These are phyloP conservation scores for Boletus fagicola DNA, from an alignment of 768 basidiomycete species.

Conservation along the genomic window DNA sequence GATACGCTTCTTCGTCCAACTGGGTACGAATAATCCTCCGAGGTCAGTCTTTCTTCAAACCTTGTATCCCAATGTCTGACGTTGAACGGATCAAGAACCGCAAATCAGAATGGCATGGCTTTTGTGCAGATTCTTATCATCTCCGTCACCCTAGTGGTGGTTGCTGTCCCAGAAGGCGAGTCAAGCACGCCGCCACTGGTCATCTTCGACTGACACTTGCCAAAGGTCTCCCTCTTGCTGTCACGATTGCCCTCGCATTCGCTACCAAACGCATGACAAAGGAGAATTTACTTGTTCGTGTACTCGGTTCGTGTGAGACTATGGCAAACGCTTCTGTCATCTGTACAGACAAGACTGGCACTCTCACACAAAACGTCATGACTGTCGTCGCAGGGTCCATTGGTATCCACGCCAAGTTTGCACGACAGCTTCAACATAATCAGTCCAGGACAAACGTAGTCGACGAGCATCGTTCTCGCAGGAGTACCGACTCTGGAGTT, in stretches of 20 bases:
- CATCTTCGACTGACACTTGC: neutral
- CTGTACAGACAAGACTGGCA: constrained; percentile 96
- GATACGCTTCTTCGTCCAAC: constrained; percentile 93
- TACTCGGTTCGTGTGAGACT: constrained; percentile 95
- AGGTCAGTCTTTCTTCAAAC: constrained; percentile 40
- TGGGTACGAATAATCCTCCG: constrained; percentile 57
- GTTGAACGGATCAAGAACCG: constrained; percentile 41
- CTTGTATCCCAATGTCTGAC: constrained; percentile 5
- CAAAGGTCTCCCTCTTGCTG: constrained; percentile 87
- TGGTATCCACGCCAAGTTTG: constrained; percentile 94
- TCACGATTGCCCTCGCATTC: constrained; percentile 94
- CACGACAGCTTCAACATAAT: constrained; percentile 72
- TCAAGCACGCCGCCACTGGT: neutral
- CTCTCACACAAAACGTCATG: constrained; percentile 95
- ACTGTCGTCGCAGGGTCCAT: constrained; percentile 94
- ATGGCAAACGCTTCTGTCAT: constrained; percentile 98
- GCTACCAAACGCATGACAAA: constrained; percentile 98
- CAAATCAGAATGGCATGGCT: constrained; percentile 81
- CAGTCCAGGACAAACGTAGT: constrained; percentile 68
- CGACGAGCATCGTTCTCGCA: constrained; percentile 40
- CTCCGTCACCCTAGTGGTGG: constrained; percentile 86
- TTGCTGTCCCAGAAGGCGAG: constrained; percentile 81
- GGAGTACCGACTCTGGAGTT: constrained; percentile 30
- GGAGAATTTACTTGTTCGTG: constrained; percentile 92
- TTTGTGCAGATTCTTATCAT: constrained; percentile 96